phyloP scores from a whole-genome alignment of 352 stramenopile species.

The Aphanomyces euteiches region DNA sequence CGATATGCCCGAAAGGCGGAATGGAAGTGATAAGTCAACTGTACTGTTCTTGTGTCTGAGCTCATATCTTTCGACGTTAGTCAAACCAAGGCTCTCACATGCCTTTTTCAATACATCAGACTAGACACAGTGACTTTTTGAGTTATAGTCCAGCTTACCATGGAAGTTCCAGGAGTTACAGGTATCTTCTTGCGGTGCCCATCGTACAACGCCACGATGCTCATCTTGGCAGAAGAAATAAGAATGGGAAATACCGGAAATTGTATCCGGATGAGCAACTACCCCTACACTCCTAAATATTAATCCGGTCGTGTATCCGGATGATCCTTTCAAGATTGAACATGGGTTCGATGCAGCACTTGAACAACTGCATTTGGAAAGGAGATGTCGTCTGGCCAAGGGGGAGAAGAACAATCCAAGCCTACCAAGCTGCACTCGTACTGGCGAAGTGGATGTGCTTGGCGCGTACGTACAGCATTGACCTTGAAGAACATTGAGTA shows the following conservation, averaged over 20 bases:
- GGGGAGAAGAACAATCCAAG: too few relatives aligned
- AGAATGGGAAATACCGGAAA: background rate
- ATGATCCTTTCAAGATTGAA: background rate
- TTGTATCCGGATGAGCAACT: too few relatives aligned
- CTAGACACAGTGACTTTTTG: conserved; percentile 35
- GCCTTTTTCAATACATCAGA: conserved; percentile 72
- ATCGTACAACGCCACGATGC: conserved; percentile 70
- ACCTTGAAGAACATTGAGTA: conserved; percentile 83
- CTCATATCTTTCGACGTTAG: conserved; percentile 45
- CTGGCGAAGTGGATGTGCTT: conserved; percentile 87
- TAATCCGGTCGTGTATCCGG: background rate
- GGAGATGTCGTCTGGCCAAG: too few relatives aligned
- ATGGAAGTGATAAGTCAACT: conserved; percentile 78
- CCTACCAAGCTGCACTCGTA: conserved; percentile 72
- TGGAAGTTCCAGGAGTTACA: conserved; percentile 65
- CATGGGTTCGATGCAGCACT: background rate
- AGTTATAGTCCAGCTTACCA: conserved; percentile 44
- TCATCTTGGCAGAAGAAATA: conserved; percentile 41
- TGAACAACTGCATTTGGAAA: background rate
- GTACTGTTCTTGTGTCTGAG: conserved; percentile 58
- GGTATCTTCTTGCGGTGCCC: conserved; percentile 69
- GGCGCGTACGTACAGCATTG: conserved; percentile 86
- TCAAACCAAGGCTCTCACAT: conserved; percentile 51
- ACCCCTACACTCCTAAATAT: background rate
- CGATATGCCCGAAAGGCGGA: conserved; percentile 79